phyloP scores from a whole-genome alignment of 2,329 filamentous ascomycete species.

The Lasiodiplodia citricola region DNA sequence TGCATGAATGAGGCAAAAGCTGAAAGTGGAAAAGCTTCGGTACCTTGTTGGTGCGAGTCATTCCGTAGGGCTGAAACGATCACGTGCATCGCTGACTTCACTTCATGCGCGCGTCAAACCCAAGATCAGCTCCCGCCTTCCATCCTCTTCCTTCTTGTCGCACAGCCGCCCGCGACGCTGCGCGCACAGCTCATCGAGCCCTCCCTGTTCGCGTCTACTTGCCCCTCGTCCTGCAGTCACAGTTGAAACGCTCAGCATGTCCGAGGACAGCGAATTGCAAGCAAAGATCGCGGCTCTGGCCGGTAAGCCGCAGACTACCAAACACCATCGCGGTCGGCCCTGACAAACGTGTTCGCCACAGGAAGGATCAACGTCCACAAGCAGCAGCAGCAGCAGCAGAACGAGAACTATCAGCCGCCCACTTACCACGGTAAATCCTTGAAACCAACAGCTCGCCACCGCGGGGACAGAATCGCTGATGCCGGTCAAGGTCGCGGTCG shows the following conservation, averaged over 20 bases:
- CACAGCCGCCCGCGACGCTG: conserved; percentile 3
- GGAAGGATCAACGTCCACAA: conserved; percentile 83
- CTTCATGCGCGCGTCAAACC: conserved; percentile 4
- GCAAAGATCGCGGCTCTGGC: conserved; percentile 62
- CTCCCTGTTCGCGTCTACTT: neutral
- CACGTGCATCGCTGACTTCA: conserved; percentile 20
- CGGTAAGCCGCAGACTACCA: conserved; percentile 49
- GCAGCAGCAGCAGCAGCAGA: conserved; percentile 44
- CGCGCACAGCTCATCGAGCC: neutral
- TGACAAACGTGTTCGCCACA: conserved; percentile 40
- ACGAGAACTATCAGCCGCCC: conserved; percentile 50
- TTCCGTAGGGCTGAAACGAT: conserved; percentile 11
- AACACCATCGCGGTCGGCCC: conserved; percentile 22
- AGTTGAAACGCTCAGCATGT: conserved; percentile 42
- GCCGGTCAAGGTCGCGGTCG: conserved; percentile 27
- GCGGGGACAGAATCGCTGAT: conserved; percentile 19
- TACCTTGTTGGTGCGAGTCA: neutral
- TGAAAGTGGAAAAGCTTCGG: conserved; percentile 18
- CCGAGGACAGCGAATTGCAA: conserved; percentile 61
- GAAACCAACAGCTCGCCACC: conserved; percentile 46
- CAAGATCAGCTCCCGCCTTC: neutral
- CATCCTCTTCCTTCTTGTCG: neutral
- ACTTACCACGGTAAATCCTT: conserved; percentile 29
- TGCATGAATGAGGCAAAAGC: conserved; percentile 9
- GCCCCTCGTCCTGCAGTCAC: neutral